phyloP scores from a whole-genome alignment of 768 basidiomycete species.

The Dacryopinax primogenitus region DNA sequence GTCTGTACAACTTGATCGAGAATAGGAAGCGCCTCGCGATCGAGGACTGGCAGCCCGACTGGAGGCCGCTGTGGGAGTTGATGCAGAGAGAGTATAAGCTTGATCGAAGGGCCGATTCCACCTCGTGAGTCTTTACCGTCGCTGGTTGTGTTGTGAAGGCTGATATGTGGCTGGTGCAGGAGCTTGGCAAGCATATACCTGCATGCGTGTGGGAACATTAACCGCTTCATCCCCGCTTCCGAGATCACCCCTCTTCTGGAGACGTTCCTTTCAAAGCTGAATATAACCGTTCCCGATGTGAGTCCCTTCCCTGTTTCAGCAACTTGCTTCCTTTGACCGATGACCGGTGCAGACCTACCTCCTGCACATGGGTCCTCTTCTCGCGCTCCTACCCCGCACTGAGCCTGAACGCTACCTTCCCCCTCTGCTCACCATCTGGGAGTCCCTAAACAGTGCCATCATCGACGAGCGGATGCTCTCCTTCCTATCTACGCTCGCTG shows the following conservation, averaged over 20 bases:
- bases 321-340: background rate
- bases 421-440: conserved; percentile 60
- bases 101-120: background rate
- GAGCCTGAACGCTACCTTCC: conserved; percentile 58
- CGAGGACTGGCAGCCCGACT: conserved; percentile 53
- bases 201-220: conserved; percentile 60
- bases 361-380: conserved; percentile 60
- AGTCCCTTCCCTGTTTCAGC: background rate
- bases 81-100: conserved; percentile 45
- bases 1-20: conserved; percentile 56
- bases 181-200: conserved; percentile 59
- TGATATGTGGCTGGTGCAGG: conserved; percentile 22
- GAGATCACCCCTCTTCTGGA: conserved; percentile 61
- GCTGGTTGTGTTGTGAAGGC: background rate
- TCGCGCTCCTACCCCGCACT: conserved; percentile 62
- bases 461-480: conserved; percentile 67
- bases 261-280: conserved; percentile 56
- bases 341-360: conserved; percentile 40
- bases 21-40: conserved; percentile 57
- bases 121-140: background rate
- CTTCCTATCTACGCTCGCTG: conserved; percentile 52
- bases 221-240: conserved; percentile 49
- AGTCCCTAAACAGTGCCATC: conserved; percentile 39
- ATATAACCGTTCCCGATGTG: conserved; percentile 2
- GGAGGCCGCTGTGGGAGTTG: conserved; percentile 63